Conservation (phyloP, 805 yeast genomes). For the Millerago galiae region DNA sequence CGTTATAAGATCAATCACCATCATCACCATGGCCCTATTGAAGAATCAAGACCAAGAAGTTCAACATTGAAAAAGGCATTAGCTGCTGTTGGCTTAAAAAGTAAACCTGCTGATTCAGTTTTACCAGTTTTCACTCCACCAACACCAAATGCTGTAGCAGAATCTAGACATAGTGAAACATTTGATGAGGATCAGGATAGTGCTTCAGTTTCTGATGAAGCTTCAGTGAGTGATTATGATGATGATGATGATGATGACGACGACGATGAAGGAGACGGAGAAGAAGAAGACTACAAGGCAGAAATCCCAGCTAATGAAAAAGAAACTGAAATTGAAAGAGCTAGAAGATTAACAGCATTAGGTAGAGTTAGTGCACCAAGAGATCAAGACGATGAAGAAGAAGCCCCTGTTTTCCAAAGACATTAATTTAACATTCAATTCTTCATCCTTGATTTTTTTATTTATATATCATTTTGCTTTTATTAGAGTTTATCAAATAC, state of each 20-base stretch:
- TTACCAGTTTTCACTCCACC: neutral
- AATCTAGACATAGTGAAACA: neutral
- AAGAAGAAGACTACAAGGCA: too few species aligned
- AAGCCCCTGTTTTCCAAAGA: conserved; percentile 11
- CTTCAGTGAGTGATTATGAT: conserved; percentile 14
- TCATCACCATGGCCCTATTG: neutral
- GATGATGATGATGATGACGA: conserved; percentile 18
- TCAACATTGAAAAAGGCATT: conserved; percentile 43
- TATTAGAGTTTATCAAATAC: too few species aligned
- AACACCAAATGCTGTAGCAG: neutral
- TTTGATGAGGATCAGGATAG: conserved; percentile 19
- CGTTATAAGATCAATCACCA: conserved; percentile 71
- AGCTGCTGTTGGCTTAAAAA: conserved; percentile 47
- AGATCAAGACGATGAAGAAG: conserved; percentile 45
- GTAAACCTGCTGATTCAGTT: neutral
- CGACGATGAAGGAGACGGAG: conserved; percentile 14
- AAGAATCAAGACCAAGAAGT: conserved; percentile 20
- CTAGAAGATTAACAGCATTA: conserved; percentile 54
- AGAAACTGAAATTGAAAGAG: conserved; percentile 64
- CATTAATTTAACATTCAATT: neutral
- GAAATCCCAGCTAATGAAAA: conserved; percentile 13
- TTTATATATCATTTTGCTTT: too few species aligned
- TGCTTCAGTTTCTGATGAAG: conserved; percentile 15
- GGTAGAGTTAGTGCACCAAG: conserved; percentile 37
- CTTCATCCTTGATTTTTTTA: too few species aligned